Evolutionary conservation across 371 early-diverging fungal species (phyloP), one percentile per base, ranked within the genome.

Genomic region (Apophysomyces variabilis): DNA sequence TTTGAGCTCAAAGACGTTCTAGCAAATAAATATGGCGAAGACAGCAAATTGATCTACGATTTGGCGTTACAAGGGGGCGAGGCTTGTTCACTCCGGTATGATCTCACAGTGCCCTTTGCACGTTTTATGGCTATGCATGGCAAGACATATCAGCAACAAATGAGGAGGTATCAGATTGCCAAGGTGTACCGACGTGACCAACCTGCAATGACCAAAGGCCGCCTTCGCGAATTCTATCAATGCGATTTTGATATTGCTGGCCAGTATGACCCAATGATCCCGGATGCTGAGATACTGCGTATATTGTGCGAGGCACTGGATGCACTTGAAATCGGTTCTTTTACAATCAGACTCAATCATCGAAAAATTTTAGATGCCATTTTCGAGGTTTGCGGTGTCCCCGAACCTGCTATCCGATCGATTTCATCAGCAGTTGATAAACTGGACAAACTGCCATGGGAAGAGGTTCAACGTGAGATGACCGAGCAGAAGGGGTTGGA

Each of bases 161-260:
- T 99, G 64, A 98, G 98, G 80, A 88, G 99, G 62, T 99, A 98
- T 84, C 99, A 99, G 65, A 98, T 99, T 63, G 99, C 97, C 73
- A 99, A 99, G 78, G 99, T 99, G 16, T 99, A 97, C 83, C 90
- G 99, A 60, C 90, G 99, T 66, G 99, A 99, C 82, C 97, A 99
- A 80, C 99, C 99, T 57, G 95, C 97, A 16, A 92, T 99, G 91
- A 95, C 93, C 65, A 96, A 96, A 78, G 99, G 99, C 9, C 90
- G 99, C 46, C 94, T 98, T 92, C 87, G 99, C 74, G 99, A 99
- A 83, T 99, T 99, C 74, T 94, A 89, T 77, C 99, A 99, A 84
- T 99, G 99, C 76, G 99, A 99, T 89, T 99, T 97, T 70, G 99
- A 99, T 79, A 94, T 99, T 84, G 99, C 99, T 32, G 99, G 99